Evolutionary conservation across 73 alveolate genomes (phyloP), one percentile per base, ranked within the genome.

Genomic region (Paramecium biaurelia): DNA sequence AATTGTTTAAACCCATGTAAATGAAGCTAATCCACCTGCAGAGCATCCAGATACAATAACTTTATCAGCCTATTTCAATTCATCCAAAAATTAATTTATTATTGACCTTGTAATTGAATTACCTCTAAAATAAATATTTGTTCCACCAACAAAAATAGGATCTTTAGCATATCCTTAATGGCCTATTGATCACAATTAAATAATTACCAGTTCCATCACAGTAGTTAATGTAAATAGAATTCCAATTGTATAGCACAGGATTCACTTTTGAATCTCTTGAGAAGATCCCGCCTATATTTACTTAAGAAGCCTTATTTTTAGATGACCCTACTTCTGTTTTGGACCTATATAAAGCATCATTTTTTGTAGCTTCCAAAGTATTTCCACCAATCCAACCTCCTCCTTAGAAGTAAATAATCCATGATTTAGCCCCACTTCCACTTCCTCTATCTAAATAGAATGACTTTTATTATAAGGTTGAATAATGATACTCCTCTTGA

Each of bases 311-410:
- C 49, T 56, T 41, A 43, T 23, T 45, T 41, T 35, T 70, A 3
- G 45, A 70, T 43, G 85, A 43, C 4, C 94, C 92, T 7, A 89
- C 7, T 24, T 37, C 57, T 30, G 85, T 28, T 23, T 42, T 43
- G 0, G 94, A 89, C 70, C 94, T 89, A 4, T 72, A 42, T 15
- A 38, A 32, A 28, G 90, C 85, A 47, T 26, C 20, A 38, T 42
- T 41, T 26, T 43, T 68, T 21, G 86, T 88, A 67, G 85, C 72
- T 42, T 67, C 89, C 18, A 68, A 82, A 28, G 1, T 70, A 4
- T 8, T 42, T 7, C 93, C 93, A 37, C 86, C 74, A 28, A 76
- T 68, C 93, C 93, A 88, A 38, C 90, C 93, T 43, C 93, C 93
- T 30, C 93, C 93, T 88, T 88, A 26, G 53, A 88, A 82, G 28